These are phyloP conservation scores for Cyclanthera cordifolia DNA, from an alignment of 306 rosid genomes.

Conservation along the genomic window DNA sequence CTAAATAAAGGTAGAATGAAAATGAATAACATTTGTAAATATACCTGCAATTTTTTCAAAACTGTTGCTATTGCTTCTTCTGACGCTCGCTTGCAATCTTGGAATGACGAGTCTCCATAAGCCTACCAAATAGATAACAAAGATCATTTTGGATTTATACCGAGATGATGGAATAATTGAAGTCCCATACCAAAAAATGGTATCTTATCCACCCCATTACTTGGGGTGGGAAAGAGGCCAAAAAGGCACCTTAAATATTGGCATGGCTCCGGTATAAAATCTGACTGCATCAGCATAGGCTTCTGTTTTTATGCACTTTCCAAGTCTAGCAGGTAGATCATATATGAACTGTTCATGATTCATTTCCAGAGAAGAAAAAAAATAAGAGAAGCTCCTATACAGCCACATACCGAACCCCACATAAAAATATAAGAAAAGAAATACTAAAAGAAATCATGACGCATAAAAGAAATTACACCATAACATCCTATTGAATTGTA, in stretches of 20 bases:
- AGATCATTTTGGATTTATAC: constrained; percentile 15
- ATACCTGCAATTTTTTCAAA: constrained; percentile 68
- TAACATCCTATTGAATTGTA: background rate
- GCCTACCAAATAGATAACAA: constrained; percentile 34
- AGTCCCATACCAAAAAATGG: background rate
- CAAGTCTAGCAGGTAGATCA: constrained; percentile 84
- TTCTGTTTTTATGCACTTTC: constrained; percentile 76
- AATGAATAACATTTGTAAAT: background rate
- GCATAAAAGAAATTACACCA: background rate
- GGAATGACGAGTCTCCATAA: constrained; percentile 85
- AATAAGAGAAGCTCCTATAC: constrained; percentile 15
- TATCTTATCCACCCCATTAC: background rate
- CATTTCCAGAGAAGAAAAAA: constrained; percentile 23
- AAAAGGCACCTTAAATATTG: constrained; percentile 64
- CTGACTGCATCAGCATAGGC: constrained; percentile 87
- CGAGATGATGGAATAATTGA: constrained; percentile 4
- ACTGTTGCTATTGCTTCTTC: constrained; percentile 70
- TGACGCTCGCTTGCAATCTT: constrained; percentile 81
- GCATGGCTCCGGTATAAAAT: constrained; percentile 83
- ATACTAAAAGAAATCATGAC: background rate
- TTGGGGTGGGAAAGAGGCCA: background rate
- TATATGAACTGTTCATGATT: constrained; percentile 61
- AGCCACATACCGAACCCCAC: background rate
- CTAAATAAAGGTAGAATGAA: constrained; percentile 11
- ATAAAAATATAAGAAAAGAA: constrained; percentile 1